Conservation (phyloP, 2,329 filamentous ascomycete genomes). For the Cladosporium halotolerans region DNA sequence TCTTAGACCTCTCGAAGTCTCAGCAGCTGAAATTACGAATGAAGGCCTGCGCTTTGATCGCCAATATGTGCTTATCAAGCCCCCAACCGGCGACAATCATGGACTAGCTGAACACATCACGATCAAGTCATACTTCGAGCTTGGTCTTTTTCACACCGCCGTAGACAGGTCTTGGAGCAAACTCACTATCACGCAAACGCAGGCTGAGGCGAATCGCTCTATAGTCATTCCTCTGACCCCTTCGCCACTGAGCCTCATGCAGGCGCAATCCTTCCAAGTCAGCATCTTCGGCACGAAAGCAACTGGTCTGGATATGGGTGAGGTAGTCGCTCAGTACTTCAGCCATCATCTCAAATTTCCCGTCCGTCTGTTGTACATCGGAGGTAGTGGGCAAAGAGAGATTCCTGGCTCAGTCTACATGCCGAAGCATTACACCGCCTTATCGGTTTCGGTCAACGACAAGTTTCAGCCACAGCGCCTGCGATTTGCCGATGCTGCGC, state of each 20-base stretch:
- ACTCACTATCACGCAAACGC: constrained; percentile 29
- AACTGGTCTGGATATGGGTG: constrained; percentile 30
- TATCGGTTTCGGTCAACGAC: constrained; percentile 29
- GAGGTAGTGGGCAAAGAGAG: constrained; percentile 29
- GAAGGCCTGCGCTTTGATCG: constrained; percentile 30
- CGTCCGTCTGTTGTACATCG: constrained; percentile 27
- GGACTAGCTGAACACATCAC: constrained; percentile 30
- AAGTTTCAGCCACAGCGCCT: constrained; percentile 30
- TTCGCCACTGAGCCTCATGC: constrained; percentile 27
- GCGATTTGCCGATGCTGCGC: constrained; percentile 30
- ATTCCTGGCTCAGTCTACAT: constrained; percentile 29
- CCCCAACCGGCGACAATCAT: constrained; percentile 23
- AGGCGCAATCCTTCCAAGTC: constrained; percentile 24
- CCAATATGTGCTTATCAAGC: constrained; percentile 31
- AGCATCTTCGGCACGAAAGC: constrained; percentile 31
- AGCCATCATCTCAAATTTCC: constrained; percentile 22
- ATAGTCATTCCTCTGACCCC: constrained; percentile 26
- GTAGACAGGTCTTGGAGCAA: constrained; percentile 30
- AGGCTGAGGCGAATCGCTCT: constrained; percentile 22
- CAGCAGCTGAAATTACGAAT: constrained; percentile 29
- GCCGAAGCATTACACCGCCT: constrained; percentile 25
- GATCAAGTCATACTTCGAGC: constrained; percentile 30
- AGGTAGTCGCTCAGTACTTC: constrained; percentile 27
- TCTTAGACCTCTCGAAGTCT: constrained; percentile 28
- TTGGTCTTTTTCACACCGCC: constrained; percentile 28